Percentiles rank a stretch among this genome's conserved stretches.
Conservation (phyloP, 2,329 filamentous ascomycete species). For the Trichoderma sp. region DNA sequence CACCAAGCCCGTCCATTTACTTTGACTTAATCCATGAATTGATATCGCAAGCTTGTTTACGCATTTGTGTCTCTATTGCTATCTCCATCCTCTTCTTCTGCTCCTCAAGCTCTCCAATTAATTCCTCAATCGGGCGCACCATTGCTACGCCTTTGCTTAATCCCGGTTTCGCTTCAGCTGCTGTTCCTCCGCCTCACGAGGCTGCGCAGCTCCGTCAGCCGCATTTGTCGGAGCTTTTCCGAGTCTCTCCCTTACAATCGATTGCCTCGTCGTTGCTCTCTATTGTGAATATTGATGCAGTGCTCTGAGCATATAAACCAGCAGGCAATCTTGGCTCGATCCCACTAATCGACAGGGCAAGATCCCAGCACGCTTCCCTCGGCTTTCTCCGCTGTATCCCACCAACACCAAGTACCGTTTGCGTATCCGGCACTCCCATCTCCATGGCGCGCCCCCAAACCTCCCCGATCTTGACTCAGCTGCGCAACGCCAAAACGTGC, state of each 20-base stretch:
- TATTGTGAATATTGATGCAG: background rate
- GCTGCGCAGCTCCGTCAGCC: background rate
- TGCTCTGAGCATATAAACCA: background rate
- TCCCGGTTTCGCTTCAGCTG: background rate
- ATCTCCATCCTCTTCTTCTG: background rate
- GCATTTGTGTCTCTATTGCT: background rate
- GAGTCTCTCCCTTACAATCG: background rate
- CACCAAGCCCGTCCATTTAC: background rate
- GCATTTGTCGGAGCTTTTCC: background rate
- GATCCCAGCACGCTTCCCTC: background rate
- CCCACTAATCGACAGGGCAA: background rate
- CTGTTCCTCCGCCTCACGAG: background rate
- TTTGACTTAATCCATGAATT: background rate
- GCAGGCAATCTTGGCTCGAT: background rate
- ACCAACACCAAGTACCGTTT: background rate
- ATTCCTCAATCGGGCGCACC: background rate
- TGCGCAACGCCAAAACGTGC: constrained; percentile 54
- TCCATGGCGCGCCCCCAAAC: constrained; percentile 57
- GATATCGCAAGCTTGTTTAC: constrained; percentile 6
- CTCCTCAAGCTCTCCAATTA: background rate
- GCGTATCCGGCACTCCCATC: constrained; percentile 13
- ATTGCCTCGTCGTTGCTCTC: background rate
- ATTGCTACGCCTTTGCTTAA: background rate
- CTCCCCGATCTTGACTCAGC: constrained; percentile 57
- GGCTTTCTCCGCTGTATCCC: constrained; percentile 10